phyloP scores from a whole-genome alignment of 2,329 filamentous ascomycete genomes.

The Cordyceps cicadae region DNA sequence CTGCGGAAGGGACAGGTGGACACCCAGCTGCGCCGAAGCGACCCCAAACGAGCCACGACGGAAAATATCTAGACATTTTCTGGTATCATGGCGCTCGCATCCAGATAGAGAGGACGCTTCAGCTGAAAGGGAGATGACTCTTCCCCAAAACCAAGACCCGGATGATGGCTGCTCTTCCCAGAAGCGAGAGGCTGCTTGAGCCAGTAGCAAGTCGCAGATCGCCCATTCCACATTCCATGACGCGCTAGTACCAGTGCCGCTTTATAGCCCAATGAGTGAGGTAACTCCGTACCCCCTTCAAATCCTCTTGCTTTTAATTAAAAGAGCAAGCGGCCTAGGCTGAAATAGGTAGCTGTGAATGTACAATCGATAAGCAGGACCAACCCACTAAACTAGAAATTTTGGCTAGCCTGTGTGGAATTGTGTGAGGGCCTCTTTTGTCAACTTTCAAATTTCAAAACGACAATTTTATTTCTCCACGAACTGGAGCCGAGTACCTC shows the following conservation, averaged over 20 bases:
- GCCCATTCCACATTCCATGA: conserved; percentile 1
- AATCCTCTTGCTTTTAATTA: background rate
- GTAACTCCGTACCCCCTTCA: background rate
- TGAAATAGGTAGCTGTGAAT: background rate
- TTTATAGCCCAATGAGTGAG: background rate
- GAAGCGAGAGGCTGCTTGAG: background rate
- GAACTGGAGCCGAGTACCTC: no score
- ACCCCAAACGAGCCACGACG: conserved; percentile 29
- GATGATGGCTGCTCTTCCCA: background rate
- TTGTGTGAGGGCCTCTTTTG: conserved; percentile 10
- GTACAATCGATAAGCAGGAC: conserved; percentile 34
- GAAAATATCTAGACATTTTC: conserved; percentile 34
- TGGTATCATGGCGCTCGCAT: conserved; percentile 29
- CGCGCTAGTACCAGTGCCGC: conserved; percentile 6
- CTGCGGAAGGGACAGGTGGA: conserved; percentile 11
- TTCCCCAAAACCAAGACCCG: background rate
- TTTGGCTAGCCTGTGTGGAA: conserved; percentile 18
- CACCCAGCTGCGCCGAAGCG: conserved; percentile 24
- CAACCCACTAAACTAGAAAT: conserved; percentile 33
- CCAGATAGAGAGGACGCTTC: conserved; percentile 13
- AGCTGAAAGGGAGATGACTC: background rate
- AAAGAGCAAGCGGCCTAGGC: background rate
- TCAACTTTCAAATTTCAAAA: conserved; percentile 12
- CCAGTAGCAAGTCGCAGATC: conserved; percentile 5
- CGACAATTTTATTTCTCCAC: background rate